phyloP scores from a whole-genome alignment of 768 basidiomycete genomes.

The Pluteus cervinus region DNA sequence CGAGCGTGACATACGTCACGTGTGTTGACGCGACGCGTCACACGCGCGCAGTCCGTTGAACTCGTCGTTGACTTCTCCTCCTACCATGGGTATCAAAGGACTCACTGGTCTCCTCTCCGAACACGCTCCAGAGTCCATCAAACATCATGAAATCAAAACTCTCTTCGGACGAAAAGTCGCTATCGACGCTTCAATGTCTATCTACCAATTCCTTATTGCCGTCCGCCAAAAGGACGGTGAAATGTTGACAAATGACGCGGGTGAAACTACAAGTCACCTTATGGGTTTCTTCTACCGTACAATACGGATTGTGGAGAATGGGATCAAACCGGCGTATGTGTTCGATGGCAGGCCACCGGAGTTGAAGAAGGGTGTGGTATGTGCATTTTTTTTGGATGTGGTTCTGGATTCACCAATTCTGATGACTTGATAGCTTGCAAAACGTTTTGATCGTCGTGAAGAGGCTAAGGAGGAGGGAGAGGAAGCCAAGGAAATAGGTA shows the following conservation, averaged over 20 bases:
- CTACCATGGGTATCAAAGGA: conserved; percentile 91
- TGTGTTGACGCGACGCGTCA: too few relatives aligned
- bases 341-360: conserved; percentile 99
- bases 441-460: conserved; percentile 87
- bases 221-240: conserved; percentile 96
- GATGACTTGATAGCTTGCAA: conserved; percentile 62
- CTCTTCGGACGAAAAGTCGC: conserved; percentile 98
- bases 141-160: conserved; percentile 94
- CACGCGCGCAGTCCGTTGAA: too few relatives aligned
- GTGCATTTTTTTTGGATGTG: conserved; percentile 25
- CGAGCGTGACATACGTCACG: too few relatives aligned
- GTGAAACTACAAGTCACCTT: conserved; percentile 96
- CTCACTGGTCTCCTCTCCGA: conserved; percentile 85
- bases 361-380: conserved; percentile 91
- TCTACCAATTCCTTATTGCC: conserved; percentile 97
- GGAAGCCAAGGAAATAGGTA: conserved; percentile 95
- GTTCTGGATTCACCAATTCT: not conserved
- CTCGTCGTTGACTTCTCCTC: too few relatives aligned
- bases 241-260: conserved; percentile 93
- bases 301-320: conserved; percentile 96
- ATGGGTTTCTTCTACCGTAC: conserved; percentile 99
- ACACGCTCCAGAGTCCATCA: conserved; percentile 83
- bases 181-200: conserved; percentile 96
- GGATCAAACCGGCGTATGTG: conserved; percentile 96
- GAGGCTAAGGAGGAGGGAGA: conserved; percentile 94